These are phyloP conservation scores for Silene coronaria DNA, from an alignment of 179 eudicot species.

Conservation along the genomic window DNA sequence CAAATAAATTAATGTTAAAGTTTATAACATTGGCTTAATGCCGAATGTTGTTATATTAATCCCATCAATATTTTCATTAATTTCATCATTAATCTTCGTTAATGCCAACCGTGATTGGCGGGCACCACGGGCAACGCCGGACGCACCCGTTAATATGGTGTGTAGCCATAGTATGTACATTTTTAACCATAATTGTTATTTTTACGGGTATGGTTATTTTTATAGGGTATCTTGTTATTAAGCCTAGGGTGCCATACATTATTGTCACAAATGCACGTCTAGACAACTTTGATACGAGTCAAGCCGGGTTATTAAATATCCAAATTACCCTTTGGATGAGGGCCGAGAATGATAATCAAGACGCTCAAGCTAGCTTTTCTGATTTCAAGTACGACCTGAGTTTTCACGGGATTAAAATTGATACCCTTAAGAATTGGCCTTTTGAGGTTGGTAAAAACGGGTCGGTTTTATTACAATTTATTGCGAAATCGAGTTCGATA, in stretches of 20 bases:
- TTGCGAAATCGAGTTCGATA: slow-evolving; percentile 38
- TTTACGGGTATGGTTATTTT: slow-evolving; percentile 48
- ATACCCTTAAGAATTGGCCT: slow-evolving; percentile 31
- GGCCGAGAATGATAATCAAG: slow-evolving; percentile 54
- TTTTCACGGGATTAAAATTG: slow-evolving; percentile 39
- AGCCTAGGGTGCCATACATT: slow-evolving; percentile 52
- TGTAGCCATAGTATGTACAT: slow-evolving; percentile 54
- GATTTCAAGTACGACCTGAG: slow-evolving; percentile 33
- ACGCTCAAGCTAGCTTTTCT: slow-evolving; percentile 52
- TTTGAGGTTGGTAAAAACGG: slow-evolving; percentile 44
- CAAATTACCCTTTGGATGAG: slow-evolving; percentile 37
- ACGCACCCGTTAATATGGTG: slow-evolving; percentile 62
- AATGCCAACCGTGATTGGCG: slow-evolving; percentile 24
- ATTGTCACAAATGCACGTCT: slow-evolving; percentile 43
- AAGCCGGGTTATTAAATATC: slow-evolving; percentile 40
- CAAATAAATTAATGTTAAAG: neutral
- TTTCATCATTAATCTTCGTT: neutral
- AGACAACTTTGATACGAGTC: slow-evolving; percentile 39
- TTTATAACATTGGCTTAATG: neutral
- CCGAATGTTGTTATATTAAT: neutral
- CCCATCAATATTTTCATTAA: neutral
- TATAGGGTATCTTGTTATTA: slow-evolving; percentile 43
- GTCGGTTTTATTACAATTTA: slow-evolving; percentile 31
- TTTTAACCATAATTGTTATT: slow-evolving; percentile 43
- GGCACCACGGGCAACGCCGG: slow-evolving; percentile 17